Evolutionary conservation across 768 basidiomycete genomes (phyloP).

Genomic region (Lactarius indigo): DNA sequence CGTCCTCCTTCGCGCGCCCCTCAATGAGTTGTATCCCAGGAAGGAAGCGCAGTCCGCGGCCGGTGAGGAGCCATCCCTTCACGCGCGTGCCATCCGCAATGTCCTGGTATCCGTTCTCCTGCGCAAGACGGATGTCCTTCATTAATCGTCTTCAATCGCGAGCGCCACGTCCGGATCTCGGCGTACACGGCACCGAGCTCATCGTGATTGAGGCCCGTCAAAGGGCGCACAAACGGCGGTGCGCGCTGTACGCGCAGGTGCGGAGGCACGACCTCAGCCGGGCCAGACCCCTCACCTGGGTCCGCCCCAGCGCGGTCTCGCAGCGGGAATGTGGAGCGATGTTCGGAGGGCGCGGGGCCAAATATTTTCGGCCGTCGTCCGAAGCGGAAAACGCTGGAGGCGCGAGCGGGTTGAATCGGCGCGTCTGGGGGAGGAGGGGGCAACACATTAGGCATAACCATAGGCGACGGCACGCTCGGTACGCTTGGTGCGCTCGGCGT

Average conservation of each 20-base stretch:
- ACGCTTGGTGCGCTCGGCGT: slow-evolving; percentile 21
- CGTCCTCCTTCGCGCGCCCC: slow-evolving; percentile 78
- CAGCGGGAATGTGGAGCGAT: slow-evolving; percentile 65
- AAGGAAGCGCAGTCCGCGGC: slow-evolving; percentile 60
- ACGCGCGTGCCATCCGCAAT: slow-evolving; percentile 67
- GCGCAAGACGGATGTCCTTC: slow-evolving; percentile 64
- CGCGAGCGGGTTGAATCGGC: slow-evolving; percentile 24
- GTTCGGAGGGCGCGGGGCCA: slow-evolving; percentile 31
- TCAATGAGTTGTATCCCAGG: slow-evolving; percentile 68
- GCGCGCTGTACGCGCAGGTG: slow-evolving; percentile 66
- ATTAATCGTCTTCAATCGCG: slow-evolving; percentile 68
- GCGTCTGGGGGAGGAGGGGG: slow-evolving; percentile 20
- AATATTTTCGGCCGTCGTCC: slow-evolving; percentile 25
- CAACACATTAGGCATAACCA: slow-evolving; percentile 4
- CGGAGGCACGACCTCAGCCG: slow-evolving; percentile 48
- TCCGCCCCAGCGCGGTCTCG: slow-evolving; percentile 36
- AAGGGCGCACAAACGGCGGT: slow-evolving; percentile 72
- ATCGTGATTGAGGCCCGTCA: slow-evolving; percentile 64
- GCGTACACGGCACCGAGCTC: slow-evolving; percentile 62
- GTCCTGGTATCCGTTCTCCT: slow-evolving; percentile 62
- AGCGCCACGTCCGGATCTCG: slow-evolving; percentile 68
- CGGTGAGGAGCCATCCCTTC: slow-evolving; percentile 78
- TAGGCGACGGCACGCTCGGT: slow-evolving; percentile 10
- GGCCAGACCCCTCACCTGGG: slow-evolving; percentile 32
- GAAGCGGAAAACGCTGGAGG: slow-evolving; percentile 21